Conservation (phyloP, 148 eudicot species). For the Silene conica region DNA sequence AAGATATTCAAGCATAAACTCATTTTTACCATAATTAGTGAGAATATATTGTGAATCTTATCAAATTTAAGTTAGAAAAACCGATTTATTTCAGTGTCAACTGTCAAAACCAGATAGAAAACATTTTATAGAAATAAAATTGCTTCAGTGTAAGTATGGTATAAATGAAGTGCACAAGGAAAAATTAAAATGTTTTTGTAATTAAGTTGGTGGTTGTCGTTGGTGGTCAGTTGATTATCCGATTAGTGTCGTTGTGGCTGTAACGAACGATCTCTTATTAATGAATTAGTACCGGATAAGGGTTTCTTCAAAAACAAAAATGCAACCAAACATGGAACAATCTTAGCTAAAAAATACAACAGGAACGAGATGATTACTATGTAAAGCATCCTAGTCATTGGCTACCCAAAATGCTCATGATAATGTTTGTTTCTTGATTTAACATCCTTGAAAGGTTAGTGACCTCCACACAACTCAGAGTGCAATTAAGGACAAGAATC, state of each 20-base stretch:
- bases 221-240: too few species aligned
- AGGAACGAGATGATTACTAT: not conserved
- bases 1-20: too few species aligned
- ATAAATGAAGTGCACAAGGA: not conserved
- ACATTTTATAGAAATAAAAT: not conserved
- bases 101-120: not conserved
- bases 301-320: too few species aligned
- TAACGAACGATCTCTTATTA: too few species aligned
- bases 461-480: slow-evolving; percentile 19
- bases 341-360: not conserved
- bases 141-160: not conserved
- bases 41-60: too few species aligned
- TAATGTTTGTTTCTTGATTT: slow-evolving; percentile 22
- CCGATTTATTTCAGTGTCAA: too few species aligned
- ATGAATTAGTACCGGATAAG: too few species aligned
- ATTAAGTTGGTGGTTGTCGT: too few species aligned
- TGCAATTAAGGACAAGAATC: slow-evolving; percentile 8
- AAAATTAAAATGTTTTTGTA: too few species aligned
- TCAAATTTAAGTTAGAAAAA: too few species aligned
- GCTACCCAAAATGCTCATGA: slow-evolving; percentile 16
- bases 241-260: too few species aligned
- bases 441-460: slow-evolving; percentile 15
- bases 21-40: too few species aligned
- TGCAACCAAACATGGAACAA: slow-evolving; percentile 9
- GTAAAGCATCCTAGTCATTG: slow-evolving; percentile 8